Percentiles rank a stretch among this genome's conserved stretches.
Conservation (phyloP, 2,329 filamentous ascomycete species). For the Proliferodiscus dingleyae region DNA sequence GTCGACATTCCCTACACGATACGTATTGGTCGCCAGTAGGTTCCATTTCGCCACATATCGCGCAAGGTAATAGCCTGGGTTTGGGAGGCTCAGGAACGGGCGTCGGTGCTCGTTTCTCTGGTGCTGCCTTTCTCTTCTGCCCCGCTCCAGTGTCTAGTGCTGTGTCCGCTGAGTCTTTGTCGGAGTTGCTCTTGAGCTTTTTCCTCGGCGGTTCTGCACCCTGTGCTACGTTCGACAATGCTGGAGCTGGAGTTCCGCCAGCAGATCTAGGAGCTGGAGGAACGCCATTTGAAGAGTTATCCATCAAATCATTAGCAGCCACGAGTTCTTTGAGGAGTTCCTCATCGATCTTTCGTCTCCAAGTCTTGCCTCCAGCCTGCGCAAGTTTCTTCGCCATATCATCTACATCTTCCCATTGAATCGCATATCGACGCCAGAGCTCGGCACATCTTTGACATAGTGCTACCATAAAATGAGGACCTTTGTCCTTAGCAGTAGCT, state of each 20-base stretch:
- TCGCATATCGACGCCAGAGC: conserved; percentile 91
- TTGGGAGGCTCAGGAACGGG: conserved; percentile 72
- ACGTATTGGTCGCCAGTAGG: conserved; percentile 67
- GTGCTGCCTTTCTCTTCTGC: conserved; percentile 43
- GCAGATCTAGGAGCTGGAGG: conserved; percentile 15
- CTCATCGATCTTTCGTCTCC: conserved; percentile 87
- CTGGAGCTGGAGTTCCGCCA: conserved; percentile 23
- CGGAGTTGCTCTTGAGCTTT: conserved; percentile 53
- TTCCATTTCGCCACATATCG: conserved; percentile 73
- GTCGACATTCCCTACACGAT: conserved; percentile 78
- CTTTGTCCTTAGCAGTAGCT: conserved; percentile 67
- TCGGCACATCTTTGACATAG: conserved; percentile 87
- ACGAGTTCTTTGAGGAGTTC: conserved; percentile 74
- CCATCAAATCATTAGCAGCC: conserved; percentile 58
- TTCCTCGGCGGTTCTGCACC: conserved; percentile 56
- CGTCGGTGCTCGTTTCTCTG: conserved; percentile 62
- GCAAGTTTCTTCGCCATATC: conserved; percentile 85
- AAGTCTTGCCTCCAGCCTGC: conserved; percentile 72
- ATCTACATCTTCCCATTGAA: conserved; percentile 92
- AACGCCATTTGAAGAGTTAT: conserved; percentile 35
- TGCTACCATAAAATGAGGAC: conserved; percentile 68
- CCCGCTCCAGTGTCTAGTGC: conserved; percentile 39
- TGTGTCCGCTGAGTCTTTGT: conserved; percentile 45
- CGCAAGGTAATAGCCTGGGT: conserved; percentile 74
- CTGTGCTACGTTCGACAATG: conserved; percentile 21